Evolutionary conservation across 257 asterid species (phyloP).

Genomic region (Oldenlandia corymbosa): DNA sequence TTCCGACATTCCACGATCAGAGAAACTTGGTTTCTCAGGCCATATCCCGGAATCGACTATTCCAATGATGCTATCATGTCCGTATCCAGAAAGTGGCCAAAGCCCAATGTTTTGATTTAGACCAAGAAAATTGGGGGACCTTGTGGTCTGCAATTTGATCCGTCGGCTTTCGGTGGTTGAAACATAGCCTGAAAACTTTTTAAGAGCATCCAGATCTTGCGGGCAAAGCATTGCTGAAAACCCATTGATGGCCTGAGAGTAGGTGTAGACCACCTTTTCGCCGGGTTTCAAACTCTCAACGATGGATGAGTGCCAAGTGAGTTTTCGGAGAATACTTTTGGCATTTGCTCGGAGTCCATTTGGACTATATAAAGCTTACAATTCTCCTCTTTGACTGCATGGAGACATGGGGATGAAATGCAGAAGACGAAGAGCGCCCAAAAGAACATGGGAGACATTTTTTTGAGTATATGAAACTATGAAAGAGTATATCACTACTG

Average conservation of each 20-base stretch:
- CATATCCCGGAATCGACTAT: constrained; percentile 16
- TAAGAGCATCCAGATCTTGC: neutral
- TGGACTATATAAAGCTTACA: no score
- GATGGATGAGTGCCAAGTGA: no score
- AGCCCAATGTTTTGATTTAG: constrained; percentile 4
- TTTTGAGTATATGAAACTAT: no score
- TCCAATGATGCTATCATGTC: constrained; percentile 9
- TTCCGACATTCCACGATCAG: constrained; percentile 35
- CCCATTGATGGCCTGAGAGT: constrained; percentile 4
- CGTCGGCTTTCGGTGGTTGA: neutral
- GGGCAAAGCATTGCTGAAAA: constrained; percentile 9
- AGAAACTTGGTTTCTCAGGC: constrained; percentile 34
- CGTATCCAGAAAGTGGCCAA: constrained; percentile 13
- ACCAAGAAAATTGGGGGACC: constrained; percentile 7
- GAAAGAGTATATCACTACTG: no score
- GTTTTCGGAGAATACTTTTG: no score
- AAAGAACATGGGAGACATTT: no score
- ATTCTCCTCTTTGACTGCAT: no score
- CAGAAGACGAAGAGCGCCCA: no score
- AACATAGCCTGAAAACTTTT: neutral
- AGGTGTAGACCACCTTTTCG: no score
- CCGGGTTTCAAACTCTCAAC: no score
- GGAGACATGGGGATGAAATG: no score
- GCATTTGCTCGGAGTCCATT: no score
- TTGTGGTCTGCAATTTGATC: constrained; percentile 10